A percentile compares a stretch with the other conserved stretches of the same genome.
Evolutionary conservation across 2,329 filamentous ascomycete species (phyloP).

Genomic region (Lizonia empirigonia): DNA sequence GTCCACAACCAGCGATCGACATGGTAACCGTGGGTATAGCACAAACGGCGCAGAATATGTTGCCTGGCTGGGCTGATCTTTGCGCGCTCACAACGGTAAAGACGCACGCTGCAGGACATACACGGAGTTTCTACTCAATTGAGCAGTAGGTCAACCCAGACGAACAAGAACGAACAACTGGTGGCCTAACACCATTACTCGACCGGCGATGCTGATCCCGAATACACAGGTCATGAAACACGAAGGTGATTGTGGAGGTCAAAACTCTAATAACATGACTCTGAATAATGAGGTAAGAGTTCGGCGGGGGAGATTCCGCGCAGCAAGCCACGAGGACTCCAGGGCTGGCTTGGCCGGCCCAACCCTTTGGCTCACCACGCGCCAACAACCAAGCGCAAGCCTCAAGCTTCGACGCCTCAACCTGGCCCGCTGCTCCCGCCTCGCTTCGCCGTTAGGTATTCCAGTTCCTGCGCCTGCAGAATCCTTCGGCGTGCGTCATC

Average conservation of each 20-base stretch:
- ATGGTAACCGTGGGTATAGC: slow-evolving; percentile 8
- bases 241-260: not conserved
- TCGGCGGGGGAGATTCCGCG: not conserved
- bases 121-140: not conserved
- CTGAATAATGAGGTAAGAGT: not conserved
- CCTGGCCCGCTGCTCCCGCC: slow-evolving; percentile 11
- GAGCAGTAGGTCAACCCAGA: not conserved
- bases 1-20: not conserved
- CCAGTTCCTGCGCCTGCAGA: slow-evolving; percentile 11
- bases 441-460: slow-evolving; percentile 14
- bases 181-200: slow-evolving; percentile 1
- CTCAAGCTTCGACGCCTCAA: not conserved
- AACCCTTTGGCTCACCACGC: slow-evolving; percentile 2
- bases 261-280: slow-evolving; percentile 16
- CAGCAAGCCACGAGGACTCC: slow-evolving; percentile 1
- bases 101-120: not conserved
- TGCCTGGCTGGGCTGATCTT: not conserved
- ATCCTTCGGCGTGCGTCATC: slow-evolving; percentile 17
- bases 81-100: not conserved
- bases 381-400: slow-evolving; percentile 1
- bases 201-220: slow-evolving; percentile 3
- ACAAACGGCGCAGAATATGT: not conserved
- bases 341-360: slow-evolving; percentile 10
- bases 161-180: slow-evolving; percentile 2
- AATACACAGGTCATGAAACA: not conserved